A percentile compares a stretch with the other conserved stretches of the same genome.
These are phyloP conservation scores for Orbilia brochopaga DNA, from an alignment of 2,329 filamentous ascomycete genomes.

Conservation along the genomic window DNA sequence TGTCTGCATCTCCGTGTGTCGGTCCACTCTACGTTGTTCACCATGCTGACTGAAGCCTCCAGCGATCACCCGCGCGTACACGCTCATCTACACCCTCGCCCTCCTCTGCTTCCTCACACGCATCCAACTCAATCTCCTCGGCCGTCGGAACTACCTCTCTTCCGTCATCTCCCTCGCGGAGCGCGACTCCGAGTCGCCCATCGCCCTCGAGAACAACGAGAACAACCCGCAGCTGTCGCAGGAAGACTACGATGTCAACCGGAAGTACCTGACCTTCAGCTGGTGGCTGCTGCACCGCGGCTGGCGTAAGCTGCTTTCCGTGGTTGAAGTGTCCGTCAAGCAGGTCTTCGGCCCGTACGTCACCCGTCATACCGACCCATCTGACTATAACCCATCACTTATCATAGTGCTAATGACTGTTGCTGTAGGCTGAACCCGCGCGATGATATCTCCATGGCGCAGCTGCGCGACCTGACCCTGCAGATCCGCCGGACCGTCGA, in stretches of 20 bases:
- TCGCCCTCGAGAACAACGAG: slow-evolving; percentile 88
- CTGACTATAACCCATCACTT: background rate
- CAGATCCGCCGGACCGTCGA: slow-evolving; percentile 86
- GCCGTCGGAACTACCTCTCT: slow-evolving; percentile 91
- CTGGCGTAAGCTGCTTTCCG: slow-evolving; percentile 80
- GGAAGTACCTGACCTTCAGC: slow-evolving; percentile 92
- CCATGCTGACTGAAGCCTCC: slow-evolving; percentile 21
- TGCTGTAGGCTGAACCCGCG: slow-evolving; percentile 71
- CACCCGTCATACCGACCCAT: background rate
- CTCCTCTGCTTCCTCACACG: slow-evolving; percentile 90
- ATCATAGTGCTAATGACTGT: slow-evolving; percentile 6
- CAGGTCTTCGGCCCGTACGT: slow-evolving; percentile 77
- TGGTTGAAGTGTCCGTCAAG: slow-evolving; percentile 82
- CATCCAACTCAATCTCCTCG: slow-evolving; percentile 95
- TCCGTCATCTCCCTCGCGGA: slow-evolving; percentile 86
- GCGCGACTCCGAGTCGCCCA: slow-evolving; percentile 68
- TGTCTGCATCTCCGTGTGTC: slow-evolving; percentile 64
- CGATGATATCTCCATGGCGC: slow-evolving; percentile 82
- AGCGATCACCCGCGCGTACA: slow-evolving; percentile 91
- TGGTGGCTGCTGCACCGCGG: slow-evolving; percentile 97
- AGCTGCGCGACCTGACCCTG: slow-evolving; percentile 78
- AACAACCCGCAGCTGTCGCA: slow-evolving; percentile 72
- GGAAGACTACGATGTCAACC: slow-evolving; percentile 94
- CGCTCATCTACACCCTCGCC: slow-evolving; percentile 86
- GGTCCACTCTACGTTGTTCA: too few species aligned